phyloP scores from a whole-genome alignment of 306 rosid genomes.

The Parietaria judaica region DNA sequence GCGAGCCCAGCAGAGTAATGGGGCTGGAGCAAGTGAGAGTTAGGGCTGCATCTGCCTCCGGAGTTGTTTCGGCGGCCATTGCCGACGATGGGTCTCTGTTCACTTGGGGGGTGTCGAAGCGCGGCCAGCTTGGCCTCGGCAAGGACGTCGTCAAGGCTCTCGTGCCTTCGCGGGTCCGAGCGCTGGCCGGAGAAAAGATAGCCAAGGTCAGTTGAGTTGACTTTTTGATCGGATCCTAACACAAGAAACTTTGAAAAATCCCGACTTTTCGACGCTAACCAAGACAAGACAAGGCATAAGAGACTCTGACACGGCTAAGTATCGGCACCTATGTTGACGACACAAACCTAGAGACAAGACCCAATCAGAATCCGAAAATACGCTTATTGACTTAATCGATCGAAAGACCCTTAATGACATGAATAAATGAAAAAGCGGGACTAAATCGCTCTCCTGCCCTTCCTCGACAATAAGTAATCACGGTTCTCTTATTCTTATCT shows the following conservation, averaged over 20 bases:
- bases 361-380: no score
- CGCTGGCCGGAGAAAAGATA: constrained; percentile 56
- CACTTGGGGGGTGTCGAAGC: constrained; percentile 88
- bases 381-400: no score
- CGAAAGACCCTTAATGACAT: no score
- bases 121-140: constrained; percentile 93
- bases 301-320: no score
- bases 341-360: no score
- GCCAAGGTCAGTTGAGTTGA: constrained; percentile 38
- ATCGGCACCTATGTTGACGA: no score
- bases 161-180: constrained; percentile 53
- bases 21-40: constrained; percentile 57
- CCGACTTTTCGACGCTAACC: no score
- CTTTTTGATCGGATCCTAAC: neutral
- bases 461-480: no score
- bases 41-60: constrained; percentile 67
- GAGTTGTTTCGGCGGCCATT: constrained; percentile 70
- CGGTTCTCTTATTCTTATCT: no score
- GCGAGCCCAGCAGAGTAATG: constrained; percentile 48
- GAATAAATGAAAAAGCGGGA: no score
- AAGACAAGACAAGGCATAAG: no score
- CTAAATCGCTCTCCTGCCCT: no score
- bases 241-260: constrained; percentile 1
- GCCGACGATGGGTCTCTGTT: constrained; percentile 81
- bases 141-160: constrained; percentile 39